Evolutionary conservation across 2,329 filamentous ascomycete genomes (phyloP).

Genomic region (Metarhizium anisopliae): DNA sequence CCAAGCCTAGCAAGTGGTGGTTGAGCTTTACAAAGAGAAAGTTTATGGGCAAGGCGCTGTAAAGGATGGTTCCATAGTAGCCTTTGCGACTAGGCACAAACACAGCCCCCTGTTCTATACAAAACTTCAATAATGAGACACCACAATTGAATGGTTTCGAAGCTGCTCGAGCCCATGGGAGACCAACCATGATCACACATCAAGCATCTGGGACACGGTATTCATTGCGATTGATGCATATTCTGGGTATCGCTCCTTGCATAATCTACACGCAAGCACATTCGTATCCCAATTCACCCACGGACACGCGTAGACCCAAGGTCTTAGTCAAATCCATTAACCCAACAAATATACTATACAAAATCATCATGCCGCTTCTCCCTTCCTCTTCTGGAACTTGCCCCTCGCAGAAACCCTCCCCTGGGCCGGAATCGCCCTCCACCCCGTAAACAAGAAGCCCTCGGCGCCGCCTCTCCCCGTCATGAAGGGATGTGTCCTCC

Average conservation of each 20-base stretch:
- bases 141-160: neutral
- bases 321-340: neutral
- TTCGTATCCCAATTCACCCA: neutral
- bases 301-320: neutral
- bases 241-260: neutral
- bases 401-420: conserved; percentile 78
- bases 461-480: conserved; percentile 79
- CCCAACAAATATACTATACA: neutral
- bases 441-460: conserved; percentile 81
- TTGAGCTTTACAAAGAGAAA: conserved; percentile 97
- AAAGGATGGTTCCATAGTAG: conserved; percentile 13
- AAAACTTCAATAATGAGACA: neutral
- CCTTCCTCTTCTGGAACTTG: conserved; percentile 58
- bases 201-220: neutral
- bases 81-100: neutral
- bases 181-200: neutral
- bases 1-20: conserved; percentile 83
- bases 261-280: neutral
- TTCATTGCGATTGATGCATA: neutral
- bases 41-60: conserved; percentile 96
- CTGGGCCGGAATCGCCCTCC: conserved; percentile 69
- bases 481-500: conserved; percentile 91
- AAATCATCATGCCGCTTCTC: conserved; percentile 8
- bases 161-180: neutral
- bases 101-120: neutral